Percentiles rank a stretch among this genome's conserved stretches.
These are phyloP conservation scores for Hypoxylon perforatum DNA, from an alignment of 495 filamentous ascomycete genomes.

Conservation along the genomic window DNA sequence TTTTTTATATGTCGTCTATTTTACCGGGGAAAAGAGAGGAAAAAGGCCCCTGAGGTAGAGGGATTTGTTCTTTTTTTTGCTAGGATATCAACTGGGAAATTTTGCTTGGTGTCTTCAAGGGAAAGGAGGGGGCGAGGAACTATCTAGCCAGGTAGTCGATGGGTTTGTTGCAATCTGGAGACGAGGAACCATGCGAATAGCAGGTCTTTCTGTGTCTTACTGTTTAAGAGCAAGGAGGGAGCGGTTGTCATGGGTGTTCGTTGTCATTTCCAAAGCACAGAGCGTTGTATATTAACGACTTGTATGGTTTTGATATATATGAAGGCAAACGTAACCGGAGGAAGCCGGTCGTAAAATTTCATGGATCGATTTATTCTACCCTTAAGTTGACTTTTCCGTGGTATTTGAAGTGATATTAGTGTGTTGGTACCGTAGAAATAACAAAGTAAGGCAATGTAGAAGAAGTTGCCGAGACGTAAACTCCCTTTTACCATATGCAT, in stretches of 20 bases:
- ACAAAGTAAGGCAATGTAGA: too few relatives aligned
- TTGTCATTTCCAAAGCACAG: conserved; percentile 15
- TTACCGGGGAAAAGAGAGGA: not conserved
- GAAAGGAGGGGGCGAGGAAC: conserved; percentile 4
- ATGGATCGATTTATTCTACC: conserved; percentile 23
- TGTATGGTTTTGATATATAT: conserved; percentile 31
- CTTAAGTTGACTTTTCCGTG: not conserved
- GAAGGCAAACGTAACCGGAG: conserved; percentile 15
- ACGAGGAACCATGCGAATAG: conserved; percentile 14
- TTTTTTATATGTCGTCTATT: conserved; percentile 3
- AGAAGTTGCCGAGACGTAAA: too few relatives aligned
- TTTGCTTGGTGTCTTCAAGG: conserved; percentile 26
- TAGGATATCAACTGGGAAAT: conserved; percentile 30
- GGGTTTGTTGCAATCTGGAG: not conserved
- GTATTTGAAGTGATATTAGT: too few relatives aligned
- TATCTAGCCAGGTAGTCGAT: conserved; percentile 4
- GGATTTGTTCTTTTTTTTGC: conserved; percentile 16
- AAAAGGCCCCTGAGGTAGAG: conserved; percentile 21
- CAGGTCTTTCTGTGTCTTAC: not conserved
- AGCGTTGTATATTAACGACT: conserved; percentile 39
- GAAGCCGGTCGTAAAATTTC: conserved; percentile 18
- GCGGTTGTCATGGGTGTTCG: not conserved
- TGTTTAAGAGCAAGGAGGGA: conserved; percentile 14
- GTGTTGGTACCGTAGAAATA: too few relatives aligned
- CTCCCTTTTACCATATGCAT: too few relatives aligned